These are phyloP conservation scores for Diphasiastrum complanatum DNA, from an alignment of 83 land plant species.

Conservation along the genomic window DNA sequence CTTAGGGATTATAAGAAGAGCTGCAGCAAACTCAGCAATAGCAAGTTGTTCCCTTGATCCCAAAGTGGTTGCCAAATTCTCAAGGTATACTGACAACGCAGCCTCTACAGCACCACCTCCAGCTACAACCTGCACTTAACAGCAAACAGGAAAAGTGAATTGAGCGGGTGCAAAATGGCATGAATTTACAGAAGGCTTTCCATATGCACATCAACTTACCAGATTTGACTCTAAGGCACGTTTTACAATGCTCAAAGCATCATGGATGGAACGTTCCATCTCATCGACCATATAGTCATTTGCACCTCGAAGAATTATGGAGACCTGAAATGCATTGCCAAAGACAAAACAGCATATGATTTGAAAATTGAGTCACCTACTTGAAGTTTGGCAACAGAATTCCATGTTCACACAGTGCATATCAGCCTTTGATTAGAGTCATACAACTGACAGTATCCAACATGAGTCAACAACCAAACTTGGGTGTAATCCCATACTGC, in stretches of 20 bases:
- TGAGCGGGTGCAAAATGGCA: background rate
- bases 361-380: too few species aligned
- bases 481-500: conserved; percentile 49
- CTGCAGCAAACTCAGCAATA: conserved; percentile 92
- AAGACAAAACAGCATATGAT: background rate
- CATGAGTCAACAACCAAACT: background rate
- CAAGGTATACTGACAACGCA: conserved; percentile 88
- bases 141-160: background rate
- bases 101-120: conserved; percentile 99
- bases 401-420: too few species aligned
- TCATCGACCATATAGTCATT: conserved; percentile 97
- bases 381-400: too few species aligned
- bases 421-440: background rate
- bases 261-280: conserved; percentile 96
- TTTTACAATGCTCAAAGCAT: conserved; percentile 87
- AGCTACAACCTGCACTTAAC: conserved; percentile 84
- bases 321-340: conserved; percentile 47
- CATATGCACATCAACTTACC: too few species aligned
- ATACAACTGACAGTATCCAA: background rate
- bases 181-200: too few species aligned
- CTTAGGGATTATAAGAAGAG: conserved; percentile 90
- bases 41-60: conserved; percentile 96
- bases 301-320: conserved; percentile 85
- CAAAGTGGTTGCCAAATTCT: conserved; percentile 81
- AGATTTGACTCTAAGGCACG: conserved; percentile 85